Base-by-base conservation (phyloP, 139 green algal species). In the Deuterostichococcus epilithicus region DNA sequence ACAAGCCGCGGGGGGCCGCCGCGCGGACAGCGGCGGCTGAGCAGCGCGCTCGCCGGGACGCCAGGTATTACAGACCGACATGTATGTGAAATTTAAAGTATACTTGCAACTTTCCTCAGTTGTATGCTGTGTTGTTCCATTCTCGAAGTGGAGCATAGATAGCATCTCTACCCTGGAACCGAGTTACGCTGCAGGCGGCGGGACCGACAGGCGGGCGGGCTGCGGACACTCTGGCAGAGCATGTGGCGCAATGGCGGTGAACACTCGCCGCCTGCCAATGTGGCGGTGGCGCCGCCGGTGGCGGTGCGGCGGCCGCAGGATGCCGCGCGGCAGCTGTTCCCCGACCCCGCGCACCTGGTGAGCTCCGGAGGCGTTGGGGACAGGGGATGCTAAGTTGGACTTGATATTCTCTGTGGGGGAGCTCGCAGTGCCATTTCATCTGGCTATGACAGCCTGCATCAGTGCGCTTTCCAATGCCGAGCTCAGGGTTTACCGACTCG, bases 1-100 rank as follows among this genome's bases (percentile, higher is more conserved):
- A 79, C 60, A 92, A 90, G 81, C 45, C 67, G 66, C 72, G 70
- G 36, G 37, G 37, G 13, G 18, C 18, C 13, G 68, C 68, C 10
- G 68, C 68, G 2, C 26, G 38, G 68, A 20, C 68, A 2, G 68
- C 68, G 10, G 68, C 20, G 2, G 68, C 52, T n/a, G 52, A 13
- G 18, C 18, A 25, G 3, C 52, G 20, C 18, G 52, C 52, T 28
- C 52, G 18, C 18, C 52, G 5, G 10, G 52, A 63, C 52, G 52
- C 52, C 52, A 63, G 52, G 52, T 63, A 5, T 5, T 13, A 5
- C 18, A n/a, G 52, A n/a, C n/a, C n/a, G n/a, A n/a, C n/a, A n/a
- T n/a, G n/a, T 52, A 52, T 52, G 42, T 52, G 42, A 52, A 52
- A 13, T 23, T 52, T n/a, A n/a, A n/a, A n/a, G n/a, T n/a, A n/a